These are phyloP conservation scores for Orobanche coerulescens DNA, from an alignment of 257 asterid species.

Conservation along the genomic window DNA sequence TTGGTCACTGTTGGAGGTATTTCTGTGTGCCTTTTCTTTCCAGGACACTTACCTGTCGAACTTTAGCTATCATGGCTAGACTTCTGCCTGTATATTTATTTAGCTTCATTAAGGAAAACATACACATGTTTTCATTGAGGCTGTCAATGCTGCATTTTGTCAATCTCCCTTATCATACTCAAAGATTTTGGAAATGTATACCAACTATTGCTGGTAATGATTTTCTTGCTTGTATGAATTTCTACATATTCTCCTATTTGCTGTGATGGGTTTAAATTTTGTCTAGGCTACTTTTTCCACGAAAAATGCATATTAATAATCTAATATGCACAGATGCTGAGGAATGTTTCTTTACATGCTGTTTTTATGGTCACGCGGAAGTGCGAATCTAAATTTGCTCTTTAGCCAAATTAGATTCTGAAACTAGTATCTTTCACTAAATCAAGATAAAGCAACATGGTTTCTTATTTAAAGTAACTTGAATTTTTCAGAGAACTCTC, in stretches of 20 bases:
- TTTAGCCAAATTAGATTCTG: conserved; percentile 3
- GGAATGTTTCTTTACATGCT: conserved; percentile 1
- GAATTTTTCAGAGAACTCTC: conserved; percentile 76
- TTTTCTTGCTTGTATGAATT: neutral
- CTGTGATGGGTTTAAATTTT: neutral
- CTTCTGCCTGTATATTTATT: neutral
- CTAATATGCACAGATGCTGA: conserved; percentile 8
- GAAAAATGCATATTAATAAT: neutral
- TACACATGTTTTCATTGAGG: neutral
- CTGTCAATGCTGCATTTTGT: neutral
- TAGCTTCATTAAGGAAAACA: neutral
- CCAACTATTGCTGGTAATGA: neutral
- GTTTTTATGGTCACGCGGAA: neutral
- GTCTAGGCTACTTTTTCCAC: neutral
- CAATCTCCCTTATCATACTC: conserved; percentile 5
- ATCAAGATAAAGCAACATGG: conserved; percentile 7
- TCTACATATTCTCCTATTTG: neutral
- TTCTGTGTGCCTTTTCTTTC: neutral
- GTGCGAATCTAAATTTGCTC: conserved; percentile 1
- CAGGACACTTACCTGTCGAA: neutral
- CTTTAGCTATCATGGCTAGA: neutral
- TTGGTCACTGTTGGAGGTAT: neutral
- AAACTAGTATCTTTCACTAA: conserved; percentile 9
- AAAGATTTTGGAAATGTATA: neutral
- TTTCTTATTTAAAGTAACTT: conserved; percentile 20